These are phyloP conservation scores for Monosporascus sp. DNA, from an alignment of 2,329 filamentous ascomycete species.

Conservation along the genomic window DNA sequence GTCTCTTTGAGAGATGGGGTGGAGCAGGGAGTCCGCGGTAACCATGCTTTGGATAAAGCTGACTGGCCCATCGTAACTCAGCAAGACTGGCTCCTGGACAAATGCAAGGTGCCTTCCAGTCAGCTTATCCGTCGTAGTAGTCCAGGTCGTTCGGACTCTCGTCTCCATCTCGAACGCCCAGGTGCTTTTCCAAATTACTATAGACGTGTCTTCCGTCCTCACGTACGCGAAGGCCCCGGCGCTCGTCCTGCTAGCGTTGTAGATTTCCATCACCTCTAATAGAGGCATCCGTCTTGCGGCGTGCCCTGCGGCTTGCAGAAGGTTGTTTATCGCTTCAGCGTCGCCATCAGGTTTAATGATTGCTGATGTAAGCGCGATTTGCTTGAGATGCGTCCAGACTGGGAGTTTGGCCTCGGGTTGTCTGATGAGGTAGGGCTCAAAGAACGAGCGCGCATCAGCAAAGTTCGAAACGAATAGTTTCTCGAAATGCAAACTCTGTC, in stretches of 20 bases:
- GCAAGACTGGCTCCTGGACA: not conserved
- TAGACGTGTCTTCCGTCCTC: slow-evolving; percentile 4
- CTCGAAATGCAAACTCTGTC: slow-evolving; percentile 9
- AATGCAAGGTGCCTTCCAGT: not conserved
- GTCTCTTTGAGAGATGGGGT: not conserved
- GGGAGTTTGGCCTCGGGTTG: slow-evolving; percentile 4
- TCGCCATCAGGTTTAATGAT: slow-evolving; percentile 12
- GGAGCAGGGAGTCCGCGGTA: not conserved
- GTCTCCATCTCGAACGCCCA: slow-evolving; percentile 8
- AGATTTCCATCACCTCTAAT: slow-evolving; percentile 20
- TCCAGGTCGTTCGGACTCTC: slow-evolving; percentile 7
- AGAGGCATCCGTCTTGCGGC: slow-evolving; percentile 21
- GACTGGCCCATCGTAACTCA: not conserved
- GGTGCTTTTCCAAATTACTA: slow-evolving; percentile 10
- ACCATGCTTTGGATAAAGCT: not conserved
- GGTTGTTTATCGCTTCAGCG: slow-evolving; percentile 13
- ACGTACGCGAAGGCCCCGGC: slow-evolving; percentile 22
- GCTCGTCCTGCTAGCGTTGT: slow-evolving; percentile 16
- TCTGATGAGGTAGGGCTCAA: slow-evolving; percentile 12
- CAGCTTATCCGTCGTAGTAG: not conserved
- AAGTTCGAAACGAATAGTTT: slow-evolving; percentile 13
- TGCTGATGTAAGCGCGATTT: slow-evolving; percentile 19
- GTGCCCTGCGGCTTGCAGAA: slow-evolving; percentile 14
- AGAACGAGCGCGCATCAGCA: slow-evolving; percentile 13
- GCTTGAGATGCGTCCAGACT: slow-evolving; percentile 17